Evolutionary conservation across 257 asterid genomes (phyloP), one percentile per base, ranked within the genome.

Genomic region (Schizonepeta tenuifolia): DNA sequence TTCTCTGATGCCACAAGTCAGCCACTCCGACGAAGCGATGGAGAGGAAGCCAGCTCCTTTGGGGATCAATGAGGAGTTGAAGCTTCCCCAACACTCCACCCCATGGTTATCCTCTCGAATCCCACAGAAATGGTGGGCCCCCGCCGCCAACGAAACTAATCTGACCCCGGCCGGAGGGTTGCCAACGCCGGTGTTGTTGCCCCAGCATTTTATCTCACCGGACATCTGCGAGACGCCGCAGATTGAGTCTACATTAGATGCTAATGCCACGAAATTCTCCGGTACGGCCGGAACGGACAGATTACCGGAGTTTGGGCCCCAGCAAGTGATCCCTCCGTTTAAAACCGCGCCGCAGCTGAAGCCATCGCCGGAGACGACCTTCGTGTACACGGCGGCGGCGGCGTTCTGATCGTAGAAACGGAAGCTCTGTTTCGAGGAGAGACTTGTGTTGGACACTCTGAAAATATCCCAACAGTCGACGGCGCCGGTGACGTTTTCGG

Each of bases 401-500:
- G 65, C 50, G 56, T 46, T 69, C 71, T 84, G 91, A 65, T 87
- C 78, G 35, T 81, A 81, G 35, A 84, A 88, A 50, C 83, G 82
- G 43, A 66, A 31, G 66, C 88, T 88, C 76, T 85, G 87, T 54
- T 43, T 79, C 4, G 96, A 82, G 62, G 47, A 76, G 5, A 84
- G 49, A 5, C 66, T 85, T 24, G 43, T 67, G 15, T 81, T 87
- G 0, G 88, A 65, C 2, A 55, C 74, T 11, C 65, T 73, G 36
- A 83, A 46, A 61, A 94, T 71, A 66, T 94, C 99, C 99, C 99
- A 94, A 31, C 97, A 91, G 77, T 91, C 97, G 20, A 94, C 91
- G 31, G 63, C 73, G 8, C 95, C 97, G 31, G 77, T 86, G 68
- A 78, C 82, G n/a, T 66, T 79, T 9, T 86, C 90, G 0, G 93